phyloP scores from a whole-genome alignment of 73 alveolate species.

The Symbiodinium natans region DNA sequence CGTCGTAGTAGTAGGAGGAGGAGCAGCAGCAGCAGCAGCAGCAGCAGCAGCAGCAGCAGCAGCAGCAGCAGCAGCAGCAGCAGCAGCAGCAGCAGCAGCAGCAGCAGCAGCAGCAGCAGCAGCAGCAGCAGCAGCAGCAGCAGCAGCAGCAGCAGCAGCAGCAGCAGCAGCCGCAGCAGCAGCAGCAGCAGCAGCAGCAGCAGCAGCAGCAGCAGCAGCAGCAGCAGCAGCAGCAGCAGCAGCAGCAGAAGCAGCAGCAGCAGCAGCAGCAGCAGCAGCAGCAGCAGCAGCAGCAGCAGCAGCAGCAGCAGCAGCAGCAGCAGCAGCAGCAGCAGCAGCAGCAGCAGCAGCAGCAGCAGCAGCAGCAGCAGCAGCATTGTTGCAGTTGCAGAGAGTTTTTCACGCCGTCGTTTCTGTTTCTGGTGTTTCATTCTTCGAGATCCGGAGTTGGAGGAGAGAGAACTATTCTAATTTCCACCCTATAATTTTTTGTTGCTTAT shows the following conservation, averaged over 20 bases:
- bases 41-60: conserved; percentile 17
- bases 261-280: conserved; percentile 15
- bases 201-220: conserved; percentile 15
- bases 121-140: conserved; percentile 15
- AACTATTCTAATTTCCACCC: too few relatives aligned
- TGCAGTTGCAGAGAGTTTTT: too few relatives aligned
- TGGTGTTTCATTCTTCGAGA: too few relatives aligned
- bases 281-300: conserved; percentile 17
- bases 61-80: conserved; percentile 15
- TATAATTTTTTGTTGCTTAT: too few relatives aligned
- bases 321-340: conserved; percentile 15
- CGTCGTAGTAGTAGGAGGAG: too few relatives aligned
- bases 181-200: conserved; percentile 15
- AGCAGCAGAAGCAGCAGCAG: too few relatives aligned
- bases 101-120: conserved; percentile 17
- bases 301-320: conserved; percentile 15
- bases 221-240: conserved; percentile 17
- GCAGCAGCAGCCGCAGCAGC: too few relatives aligned
- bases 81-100: conserved; percentile 15
- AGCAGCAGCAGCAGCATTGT: neutral
- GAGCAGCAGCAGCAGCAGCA: conserved; percentile 10
- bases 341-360: conserved; percentile 17
- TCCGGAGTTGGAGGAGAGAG: too few relatives aligned
- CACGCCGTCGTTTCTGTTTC: too few relatives aligned
- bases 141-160: conserved; percentile 15